A percentile compares a stretch with the other conserved stretches of the same genome.
phyloP scores from a whole-genome alignment of 1,284 basidiomycete genomes.

The Veloboletus limbatus region DNA sequence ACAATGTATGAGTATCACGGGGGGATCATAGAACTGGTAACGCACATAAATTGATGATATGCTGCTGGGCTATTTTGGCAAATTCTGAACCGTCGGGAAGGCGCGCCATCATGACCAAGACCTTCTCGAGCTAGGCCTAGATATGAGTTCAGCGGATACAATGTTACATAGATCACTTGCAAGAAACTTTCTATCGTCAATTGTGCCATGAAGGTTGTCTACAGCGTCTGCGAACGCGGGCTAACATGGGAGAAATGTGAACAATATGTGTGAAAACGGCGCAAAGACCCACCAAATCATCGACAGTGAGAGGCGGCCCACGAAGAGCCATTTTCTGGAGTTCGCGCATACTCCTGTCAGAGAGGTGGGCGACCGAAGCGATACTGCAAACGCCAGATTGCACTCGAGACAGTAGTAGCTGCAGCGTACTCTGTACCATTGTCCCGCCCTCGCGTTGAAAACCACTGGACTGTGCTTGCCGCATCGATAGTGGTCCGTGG shows the following conservation, averaged over 20 bases:
- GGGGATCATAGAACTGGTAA: constrained; percentile 3
- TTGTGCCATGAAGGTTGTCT: constrained; percentile 41
- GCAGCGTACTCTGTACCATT: constrained; percentile 9
- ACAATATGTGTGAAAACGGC: background rate
- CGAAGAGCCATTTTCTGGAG: constrained; percentile 23
- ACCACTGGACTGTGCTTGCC: background rate
- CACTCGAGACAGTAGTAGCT: constrained; percentile 16
- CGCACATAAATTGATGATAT: constrained; percentile 51
- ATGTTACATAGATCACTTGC: constrained; percentile 31
- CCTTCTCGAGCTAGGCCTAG: constrained; percentile 49
- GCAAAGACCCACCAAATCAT: constrained; percentile 21
- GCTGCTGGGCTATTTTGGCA: constrained; percentile 42
- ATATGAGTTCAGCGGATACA: constrained; percentile 4
- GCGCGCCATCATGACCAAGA: constrained; percentile 53
- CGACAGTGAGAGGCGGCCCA: constrained; percentile 19
- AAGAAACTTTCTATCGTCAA: constrained; percentile 59
- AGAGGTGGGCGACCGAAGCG: background rate
- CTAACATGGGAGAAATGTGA: constrained; percentile 27
- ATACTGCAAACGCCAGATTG: constrained; percentile 5
- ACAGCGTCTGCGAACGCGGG: constrained; percentile 51
- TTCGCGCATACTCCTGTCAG: constrained; percentile 12
- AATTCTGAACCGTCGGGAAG: constrained; percentile 36
- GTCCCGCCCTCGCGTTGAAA: background rate
- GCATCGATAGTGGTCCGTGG: constrained; percentile 7
- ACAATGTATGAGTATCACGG: background rate